Base-by-base conservation (phyloP, 768 basidiomycete genomes). In the Infundibulicybe gibba region DNA sequence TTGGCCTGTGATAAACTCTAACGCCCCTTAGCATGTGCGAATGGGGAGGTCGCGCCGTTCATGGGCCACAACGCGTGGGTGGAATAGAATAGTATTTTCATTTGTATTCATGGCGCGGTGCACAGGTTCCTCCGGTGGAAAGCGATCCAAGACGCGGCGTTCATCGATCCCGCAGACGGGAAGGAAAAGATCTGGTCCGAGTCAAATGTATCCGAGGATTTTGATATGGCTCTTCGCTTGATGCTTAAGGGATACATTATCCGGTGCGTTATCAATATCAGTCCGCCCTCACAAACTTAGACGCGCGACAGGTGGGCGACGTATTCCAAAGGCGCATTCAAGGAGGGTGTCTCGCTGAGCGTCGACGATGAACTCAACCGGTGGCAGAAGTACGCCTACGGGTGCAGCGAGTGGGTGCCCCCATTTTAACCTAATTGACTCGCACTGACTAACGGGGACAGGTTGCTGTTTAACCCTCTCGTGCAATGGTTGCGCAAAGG, bases 331-430 rank as follows among this genome's bases (percentile, higher is more conserved):
- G 82, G 88, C 32, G 84, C 74, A 3, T 95, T 94, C 74, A 87
- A 93, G 67, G 92, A 95, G 61, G 93, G 93, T 53, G 92, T 95
- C 20, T 87, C 86, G 1, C 72, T 95, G 21, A 92, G 87, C 3
- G 80, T 82, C 53, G 91, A 93, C 48, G 92, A 94, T 61, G 92
- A 95, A 61, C 63, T 94, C 40, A 93, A 92, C 56, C 67, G 92
- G 3, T 95, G 92, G 92, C 89, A 93, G 49, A 94, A 94, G 50
- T 79, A 77, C 53, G 65, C 79, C 43, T 83, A 64, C 75, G 81
- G 72, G 70, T 85, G 65, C 67, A 81, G 69, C 72, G 86, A 74
- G 72, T 85, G 48, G 65, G 78, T 62, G 54, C 58, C 45, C 74
- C 71, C 55, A 48, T 70, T 32, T 51, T 17, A 70, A 32, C 41